Conservation (phyloP, 331 rosid genomes). For the Telfairia occidentalis region DNA sequence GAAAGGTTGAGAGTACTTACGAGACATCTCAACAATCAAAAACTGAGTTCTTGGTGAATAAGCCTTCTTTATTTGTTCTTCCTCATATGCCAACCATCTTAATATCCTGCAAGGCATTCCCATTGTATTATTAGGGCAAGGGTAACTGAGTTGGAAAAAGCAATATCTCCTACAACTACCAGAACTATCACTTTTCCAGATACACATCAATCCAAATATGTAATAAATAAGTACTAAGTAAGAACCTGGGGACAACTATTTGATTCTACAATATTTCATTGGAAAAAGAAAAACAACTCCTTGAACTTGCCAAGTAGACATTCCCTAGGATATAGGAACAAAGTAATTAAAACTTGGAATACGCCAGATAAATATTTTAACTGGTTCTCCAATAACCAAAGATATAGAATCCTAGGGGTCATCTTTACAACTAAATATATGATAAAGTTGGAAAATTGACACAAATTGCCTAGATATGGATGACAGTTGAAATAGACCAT, state of each 20-base stretch:
- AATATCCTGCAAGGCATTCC: conserved; percentile 44
- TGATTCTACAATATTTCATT: neutral
- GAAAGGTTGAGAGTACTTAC: conserved; percentile 29
- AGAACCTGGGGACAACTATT: neutral
- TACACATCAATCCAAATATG: neutral
- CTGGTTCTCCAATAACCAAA: neutral
- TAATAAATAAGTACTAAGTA: neutral
- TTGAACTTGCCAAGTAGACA: neutral
- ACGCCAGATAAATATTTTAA: neutral
- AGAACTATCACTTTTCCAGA: neutral
- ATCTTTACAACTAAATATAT: neutral
- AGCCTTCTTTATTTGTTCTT: conserved; percentile 35
- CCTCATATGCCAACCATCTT: conserved; percentile 80
- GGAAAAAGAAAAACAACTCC: neutral
- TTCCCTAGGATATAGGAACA: neutral
- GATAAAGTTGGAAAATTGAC: neutral
- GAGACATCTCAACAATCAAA: conserved; percentile 86
- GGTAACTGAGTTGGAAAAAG: neutral
- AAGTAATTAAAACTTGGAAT: neutral
- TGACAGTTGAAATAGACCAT: neutral
- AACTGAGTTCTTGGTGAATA: conserved; percentile 46
- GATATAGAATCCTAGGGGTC: neutral
- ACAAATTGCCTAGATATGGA: neutral
- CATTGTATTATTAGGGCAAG: neutral
- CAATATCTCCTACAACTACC: neutral